These are phyloP conservation scores for Thozetella sp. DNA, from an alignment of 495 filamentous ascomycete genomes.

Conservation along the genomic window DNA sequence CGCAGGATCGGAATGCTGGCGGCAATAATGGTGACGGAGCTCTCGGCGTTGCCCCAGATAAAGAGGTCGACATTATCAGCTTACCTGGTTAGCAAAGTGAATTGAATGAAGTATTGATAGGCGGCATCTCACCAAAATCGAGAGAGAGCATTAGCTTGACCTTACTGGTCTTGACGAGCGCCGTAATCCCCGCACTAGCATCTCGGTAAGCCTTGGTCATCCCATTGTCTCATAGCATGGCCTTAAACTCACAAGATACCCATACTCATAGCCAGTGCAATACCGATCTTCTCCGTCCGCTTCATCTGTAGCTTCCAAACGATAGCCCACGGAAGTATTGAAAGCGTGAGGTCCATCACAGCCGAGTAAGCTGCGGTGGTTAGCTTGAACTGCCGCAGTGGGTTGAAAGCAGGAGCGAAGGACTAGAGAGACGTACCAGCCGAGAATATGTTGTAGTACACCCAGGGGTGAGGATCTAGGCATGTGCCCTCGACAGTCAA, in stretches of 20 bases:
- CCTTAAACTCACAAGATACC: conserved; percentile 11
- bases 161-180: conserved; percentile 17
- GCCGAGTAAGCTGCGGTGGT: conserved; percentile 14
- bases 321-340: conserved; percentile 18
- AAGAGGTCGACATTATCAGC: conserved; percentile 11
- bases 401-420: not conserved
- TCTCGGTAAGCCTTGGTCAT: not conserved
- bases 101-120: not conserved
- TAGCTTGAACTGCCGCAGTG: not conserved
- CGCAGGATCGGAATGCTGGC: conserved; percentile 8
- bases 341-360: conserved; percentile 15
- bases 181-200: conserved; percentile 15
- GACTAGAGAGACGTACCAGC: conserved; percentile 6
- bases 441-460: conserved; percentile 10
- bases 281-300: conserved; percentile 16
- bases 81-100: not conserved
- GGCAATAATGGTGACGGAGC: conserved; percentile 6
- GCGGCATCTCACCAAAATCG: conserved; percentile 4
- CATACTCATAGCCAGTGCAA: conserved; percentile 19
- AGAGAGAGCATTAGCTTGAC: conserved; percentile 8
- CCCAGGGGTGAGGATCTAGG: conserved; percentile 7
- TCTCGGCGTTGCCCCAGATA: conserved; percentile 7
- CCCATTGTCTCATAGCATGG: not conserved
- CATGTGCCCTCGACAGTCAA: conserved; percentile 9
- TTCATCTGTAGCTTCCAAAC: conserved; percentile 17